A percentile compares a stretch with the other conserved stretches of the same genome.
Conservation (phyloP, 345 rosid species). For the Moricandia moricandioides region DNA sequence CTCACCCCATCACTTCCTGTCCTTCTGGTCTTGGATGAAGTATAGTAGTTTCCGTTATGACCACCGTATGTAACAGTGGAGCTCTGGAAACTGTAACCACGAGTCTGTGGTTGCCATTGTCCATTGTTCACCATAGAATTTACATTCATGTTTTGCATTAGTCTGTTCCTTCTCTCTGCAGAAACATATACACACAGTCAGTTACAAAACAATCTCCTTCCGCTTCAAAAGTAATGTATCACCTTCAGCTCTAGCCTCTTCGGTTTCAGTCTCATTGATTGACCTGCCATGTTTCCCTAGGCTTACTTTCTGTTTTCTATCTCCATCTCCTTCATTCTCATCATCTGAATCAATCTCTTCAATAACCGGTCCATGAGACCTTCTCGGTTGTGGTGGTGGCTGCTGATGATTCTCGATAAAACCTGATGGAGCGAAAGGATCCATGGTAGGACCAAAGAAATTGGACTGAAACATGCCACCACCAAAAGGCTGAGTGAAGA, state of each 20-base stretch:
- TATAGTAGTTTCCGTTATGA: conserved; percentile 62
- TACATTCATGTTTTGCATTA: conserved; percentile 41
- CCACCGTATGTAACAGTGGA: conserved; percentile 81
- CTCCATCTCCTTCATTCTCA: conserved; percentile 55
- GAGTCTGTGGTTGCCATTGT: conserved; percentile 46
- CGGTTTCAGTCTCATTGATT: conserved; percentile 41
- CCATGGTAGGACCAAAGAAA: conserved; percentile 48
- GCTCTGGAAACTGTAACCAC: conserved; percentile 63
- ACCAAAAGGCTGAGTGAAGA: conserved; percentile 72
- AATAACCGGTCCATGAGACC: conserved; percentile 68
- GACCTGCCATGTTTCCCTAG: conserved; percentile 70
- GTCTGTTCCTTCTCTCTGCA: conserved; percentile 33
- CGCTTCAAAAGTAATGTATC: not conserved
- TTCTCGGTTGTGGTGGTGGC: conserved; percentile 49
- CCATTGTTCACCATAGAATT: conserved; percentile 18
- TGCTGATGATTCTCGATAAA: conserved; percentile 52
- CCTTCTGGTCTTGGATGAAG: conserved; percentile 74
- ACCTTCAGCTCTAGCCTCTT: conserved; percentile 50
- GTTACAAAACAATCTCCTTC: not conserved
- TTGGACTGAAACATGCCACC: conserved; percentile 48
- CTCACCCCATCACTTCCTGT: conserved; percentile 78
- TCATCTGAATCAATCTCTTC: conserved; percentile 77
- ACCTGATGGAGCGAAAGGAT: conserved; percentile 47
- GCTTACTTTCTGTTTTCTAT: conserved; percentile 39
- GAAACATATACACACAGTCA: conserved; percentile 1